Conservation (phyloP, 805 yeast species). For the Isabelozyma heimii region DNA sequence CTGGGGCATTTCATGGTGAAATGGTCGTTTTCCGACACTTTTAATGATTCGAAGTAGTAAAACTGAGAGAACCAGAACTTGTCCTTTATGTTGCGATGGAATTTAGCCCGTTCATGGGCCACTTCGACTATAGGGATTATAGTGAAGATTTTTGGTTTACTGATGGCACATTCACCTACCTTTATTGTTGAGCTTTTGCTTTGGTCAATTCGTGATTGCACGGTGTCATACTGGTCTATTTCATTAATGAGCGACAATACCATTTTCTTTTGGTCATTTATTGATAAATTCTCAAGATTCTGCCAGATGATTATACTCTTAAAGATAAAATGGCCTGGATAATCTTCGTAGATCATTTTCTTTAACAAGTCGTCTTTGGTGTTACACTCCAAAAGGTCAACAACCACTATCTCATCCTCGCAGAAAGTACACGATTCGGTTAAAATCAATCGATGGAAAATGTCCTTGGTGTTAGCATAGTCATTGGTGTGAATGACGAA, state of each 20-base stretch:
- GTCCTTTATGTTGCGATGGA: slow-evolving; percentile 19
- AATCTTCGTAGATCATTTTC: background rate
- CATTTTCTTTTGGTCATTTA: slow-evolving; percentile 8
- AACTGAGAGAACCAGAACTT: slow-evolving; percentile 25
- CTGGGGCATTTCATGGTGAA: background rate
- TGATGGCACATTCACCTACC: slow-evolving; percentile 4
- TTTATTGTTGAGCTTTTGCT: background rate
- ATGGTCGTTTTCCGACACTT: background rate
- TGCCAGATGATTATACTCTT: slow-evolving; percentile 13
- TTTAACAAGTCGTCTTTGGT: slow-evolving; percentile 1
- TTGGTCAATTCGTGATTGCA: slow-evolving; percentile 4
- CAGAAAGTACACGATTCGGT: slow-evolving; percentile 5
- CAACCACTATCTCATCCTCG: slow-evolving; percentile 4
- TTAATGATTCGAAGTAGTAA: slow-evolving; percentile 1
- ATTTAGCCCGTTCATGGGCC: slow-evolving; percentile 2
- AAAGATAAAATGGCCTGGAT: slow-evolving; percentile 1
- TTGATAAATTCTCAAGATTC: slow-evolving; percentile 11
- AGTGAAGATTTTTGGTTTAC: slow-evolving; percentile 12
- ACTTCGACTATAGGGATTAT: slow-evolving; percentile 13
- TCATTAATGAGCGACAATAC: slow-evolving; percentile 15
- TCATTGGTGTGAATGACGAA: slow-evolving; percentile 15
- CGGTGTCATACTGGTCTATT: slow-evolving; percentile 20
- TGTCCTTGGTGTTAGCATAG: slow-evolving; percentile 1
- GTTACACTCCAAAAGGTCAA: slow-evolving; percentile 6
- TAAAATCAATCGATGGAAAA: slow-evolving; percentile 5